These are phyloP conservation scores for Kurtzmaniella quercitrusa DNA, from an alignment of 1,139 yeast genomes.

Conservation along the genomic window DNA sequence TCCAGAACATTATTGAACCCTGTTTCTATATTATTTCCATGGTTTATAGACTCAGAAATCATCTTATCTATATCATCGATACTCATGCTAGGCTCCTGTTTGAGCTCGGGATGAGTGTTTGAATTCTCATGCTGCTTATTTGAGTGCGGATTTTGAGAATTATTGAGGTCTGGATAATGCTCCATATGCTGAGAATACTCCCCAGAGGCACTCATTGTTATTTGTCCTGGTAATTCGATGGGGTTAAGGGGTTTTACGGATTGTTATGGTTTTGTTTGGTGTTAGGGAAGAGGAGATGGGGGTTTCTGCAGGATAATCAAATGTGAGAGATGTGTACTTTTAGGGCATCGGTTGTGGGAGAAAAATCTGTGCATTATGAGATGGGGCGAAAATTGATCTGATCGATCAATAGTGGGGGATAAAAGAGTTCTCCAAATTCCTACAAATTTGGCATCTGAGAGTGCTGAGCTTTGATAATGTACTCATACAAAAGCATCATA, in stretches of 20 bases:
- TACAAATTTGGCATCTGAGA: too few relatives aligned
- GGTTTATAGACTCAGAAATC: conserved; percentile 15
- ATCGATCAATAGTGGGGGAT: too few relatives aligned
- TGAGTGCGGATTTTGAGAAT: conserved; percentile 4
- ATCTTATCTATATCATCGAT: conserved; percentile 16
- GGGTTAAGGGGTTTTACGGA: not conserved
- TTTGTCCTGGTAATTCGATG: not conserved
- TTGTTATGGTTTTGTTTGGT: not conserved
- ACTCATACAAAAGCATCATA: too few relatives aligned
- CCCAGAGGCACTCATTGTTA: conserved; percentile 1
- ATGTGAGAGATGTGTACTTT: not conserved
- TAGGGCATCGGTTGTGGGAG: not conserved
- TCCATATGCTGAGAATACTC: conserved; percentile 1
- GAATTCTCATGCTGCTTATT: not conserved
- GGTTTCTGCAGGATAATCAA: not conserved
- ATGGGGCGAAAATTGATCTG: too few relatives aligned
- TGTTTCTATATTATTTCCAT: conserved; percentile 6
- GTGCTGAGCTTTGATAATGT: too few relatives aligned
- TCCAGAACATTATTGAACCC: not conserved
- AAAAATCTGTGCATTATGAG: not conserved
- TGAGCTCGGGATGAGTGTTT: conserved; percentile 3
- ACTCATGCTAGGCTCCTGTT: conserved; percentile 10
- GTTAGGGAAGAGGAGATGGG: not conserved
- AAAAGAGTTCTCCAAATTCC: too few relatives aligned
- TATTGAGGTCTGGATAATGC: conserved; percentile 1